Evolutionary conservation across 352 stramenopile species (phyloP), one percentile per base, ranked within the genome.

Genomic region (Halophytophthora batemanensis): DNA sequence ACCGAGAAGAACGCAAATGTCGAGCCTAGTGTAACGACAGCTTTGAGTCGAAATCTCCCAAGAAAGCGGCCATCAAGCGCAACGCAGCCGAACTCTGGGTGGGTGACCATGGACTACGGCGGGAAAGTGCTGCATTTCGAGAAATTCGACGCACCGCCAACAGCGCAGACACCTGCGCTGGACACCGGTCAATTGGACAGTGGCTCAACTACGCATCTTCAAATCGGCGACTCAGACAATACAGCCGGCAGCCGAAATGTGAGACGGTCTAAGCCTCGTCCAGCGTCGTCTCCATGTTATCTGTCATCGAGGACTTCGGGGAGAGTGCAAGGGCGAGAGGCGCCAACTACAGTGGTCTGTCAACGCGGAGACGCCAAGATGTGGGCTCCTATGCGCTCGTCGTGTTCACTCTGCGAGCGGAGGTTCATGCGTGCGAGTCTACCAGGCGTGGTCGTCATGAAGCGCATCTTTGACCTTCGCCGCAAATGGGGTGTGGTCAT

Each of bases 401-500:
- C 59, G 37, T 82, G 72, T 40, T 69, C 66, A 5, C 44, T 82
- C 14, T 82, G 72, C 28, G 69, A 80, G 41, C 60, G 59, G n/a
- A 66, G 72, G n/a, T 74, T 71, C 39, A 66, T 71, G 50, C 69
- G 66, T 11, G 56, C 41, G 13, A 74, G 68, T 47, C 58, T 82
- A 17, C 48, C 67, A 10, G 66, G 69, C 0, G 66, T 66, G 18
- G 66, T 74, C 0, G 54, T 82, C 6, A 82, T 77, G 69, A 82
- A 82, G 60, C 66, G 69, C 8, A 64, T 82, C 15, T 75, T 66
- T 31, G 63, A 80, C 11, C 52, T 77, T 14, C 64, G 72, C 13
- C 57, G 53, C 21, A 72, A 78, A 28, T 82, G 72, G 72, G 66
- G 72, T 0, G 59, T 73, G 22, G 55, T 76, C 23, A 56, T 82